A percentile compares a stretch with the other conserved stretches of the same genome.
Conservation (phyloP, 371 early-diverging fungal species). For the Mucor racemosus region DNA sequence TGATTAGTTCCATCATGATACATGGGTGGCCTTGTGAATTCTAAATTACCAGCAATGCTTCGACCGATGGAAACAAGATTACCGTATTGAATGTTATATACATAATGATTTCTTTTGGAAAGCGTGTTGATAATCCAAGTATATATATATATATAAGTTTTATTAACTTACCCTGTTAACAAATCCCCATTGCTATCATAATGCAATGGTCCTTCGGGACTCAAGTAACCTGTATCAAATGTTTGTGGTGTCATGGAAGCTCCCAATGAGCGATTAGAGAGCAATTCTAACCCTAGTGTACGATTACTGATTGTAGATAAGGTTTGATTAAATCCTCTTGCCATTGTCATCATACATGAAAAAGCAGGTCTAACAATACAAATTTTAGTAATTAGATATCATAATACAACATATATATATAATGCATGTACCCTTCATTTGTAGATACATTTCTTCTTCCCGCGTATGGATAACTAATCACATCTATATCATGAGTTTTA, state of each 20-base stretch:
- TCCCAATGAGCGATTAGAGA: conserved; percentile 48
- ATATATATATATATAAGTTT: not conserved
- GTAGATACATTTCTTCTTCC: conserved; percentile 54
- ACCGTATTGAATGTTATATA: conserved; percentile 55
- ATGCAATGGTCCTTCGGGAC: conserved; percentile 58
- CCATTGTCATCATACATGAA: conserved; percentile 63
- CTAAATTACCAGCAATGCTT: conserved; percentile 46
- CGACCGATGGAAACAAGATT: conserved; percentile 42
- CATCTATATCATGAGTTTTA: not conserved
- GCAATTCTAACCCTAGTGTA: conserved; percentile 35
- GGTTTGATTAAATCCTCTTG: conserved; percentile 41
- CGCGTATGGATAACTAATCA: conserved; percentile 54
- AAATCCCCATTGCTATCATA: conserved; percentile 58
- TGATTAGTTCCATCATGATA: conserved; percentile 51
- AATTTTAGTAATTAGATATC: not conserved
- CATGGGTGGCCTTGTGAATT: conserved; percentile 44
- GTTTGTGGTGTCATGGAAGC: conserved; percentile 38
- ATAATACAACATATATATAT: not conserved
- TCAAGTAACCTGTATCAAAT: conserved; percentile 58
- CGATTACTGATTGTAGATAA: conserved; percentile 42
- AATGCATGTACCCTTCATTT: conserved; percentile 53
- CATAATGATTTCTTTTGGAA: conserved; percentile 46
- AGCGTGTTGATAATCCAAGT: not conserved
- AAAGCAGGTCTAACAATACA: conserved; percentile 34
- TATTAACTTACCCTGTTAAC: conserved; percentile 35